phyloP scores from a whole-genome alignment of 2,329 filamentous ascomycete species.

The Phialocephala sp. region DNA sequence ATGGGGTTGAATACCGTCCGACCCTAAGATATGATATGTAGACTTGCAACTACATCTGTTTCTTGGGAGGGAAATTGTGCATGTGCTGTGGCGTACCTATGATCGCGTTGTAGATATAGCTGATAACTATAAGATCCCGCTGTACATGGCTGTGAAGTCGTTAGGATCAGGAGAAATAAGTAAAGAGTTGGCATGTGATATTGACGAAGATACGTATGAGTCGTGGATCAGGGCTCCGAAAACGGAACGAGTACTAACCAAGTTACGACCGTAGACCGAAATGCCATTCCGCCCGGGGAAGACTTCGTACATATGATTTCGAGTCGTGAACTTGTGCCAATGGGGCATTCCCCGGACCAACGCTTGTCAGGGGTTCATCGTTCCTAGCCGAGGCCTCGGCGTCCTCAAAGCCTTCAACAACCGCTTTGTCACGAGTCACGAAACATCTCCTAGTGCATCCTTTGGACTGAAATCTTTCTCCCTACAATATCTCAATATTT shows the following conservation, averaged over 20 bases:
- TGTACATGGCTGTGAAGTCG: not conserved
- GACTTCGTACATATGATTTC: not conserved
- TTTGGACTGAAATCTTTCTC: slow-evolving; percentile 2
- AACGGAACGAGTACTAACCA: not conserved
- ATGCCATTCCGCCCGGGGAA: not conserved
- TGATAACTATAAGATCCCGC: not conserved
- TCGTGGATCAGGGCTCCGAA: not conserved
- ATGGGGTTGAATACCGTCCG: slow-evolving; percentile 27
- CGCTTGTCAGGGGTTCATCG: not conserved
- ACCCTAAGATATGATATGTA: slow-evolving; percentile 33
- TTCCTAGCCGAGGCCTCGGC: too few relatives aligned
- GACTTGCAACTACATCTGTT: not conserved
- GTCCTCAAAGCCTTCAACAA: slow-evolving; percentile 18
- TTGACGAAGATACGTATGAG: too few relatives aligned
- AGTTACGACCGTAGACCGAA: too few relatives aligned
- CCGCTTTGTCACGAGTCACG: slow-evolving; percentile 23
- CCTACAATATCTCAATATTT: not conserved
- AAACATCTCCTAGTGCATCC: slow-evolving; percentile 19
- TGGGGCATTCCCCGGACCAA: not conserved
- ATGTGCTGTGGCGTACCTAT: not conserved
- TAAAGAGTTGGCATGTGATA: too few relatives aligned
- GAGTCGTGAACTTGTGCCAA: slow-evolving; percentile 11
- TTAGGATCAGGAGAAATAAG: not conserved
- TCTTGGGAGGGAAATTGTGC: not conserved
- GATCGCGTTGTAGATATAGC: not conserved